Evolutionary conservation across 73 alveolate species (phyloP).

Genomic region (Chromera velia): DNA sequence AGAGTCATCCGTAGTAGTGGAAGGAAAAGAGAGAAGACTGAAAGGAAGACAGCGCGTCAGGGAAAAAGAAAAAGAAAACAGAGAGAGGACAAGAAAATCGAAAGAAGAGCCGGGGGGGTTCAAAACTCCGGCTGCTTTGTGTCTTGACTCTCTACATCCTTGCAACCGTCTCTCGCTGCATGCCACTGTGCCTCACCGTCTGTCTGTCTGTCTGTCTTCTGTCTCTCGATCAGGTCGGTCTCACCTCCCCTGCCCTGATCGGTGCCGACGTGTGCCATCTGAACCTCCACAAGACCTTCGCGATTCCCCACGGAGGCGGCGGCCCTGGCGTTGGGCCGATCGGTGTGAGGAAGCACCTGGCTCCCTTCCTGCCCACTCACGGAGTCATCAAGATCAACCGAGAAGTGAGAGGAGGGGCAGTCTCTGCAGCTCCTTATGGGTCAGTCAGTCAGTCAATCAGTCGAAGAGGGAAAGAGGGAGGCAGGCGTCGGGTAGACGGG

Average conservation of each 20-base stretch:
- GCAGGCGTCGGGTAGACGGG: neutral
- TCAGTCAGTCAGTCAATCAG: neutral
- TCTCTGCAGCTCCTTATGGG: constrained; percentile 49
- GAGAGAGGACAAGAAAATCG: too few species aligned
- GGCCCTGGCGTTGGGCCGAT: constrained; percentile 97
- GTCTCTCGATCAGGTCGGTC: too few species aligned
- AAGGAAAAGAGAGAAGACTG: too few species aligned
- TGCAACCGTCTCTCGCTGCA: too few species aligned
- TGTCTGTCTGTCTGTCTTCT: too few species aligned
- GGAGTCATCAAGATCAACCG: neutral
- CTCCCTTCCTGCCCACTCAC: constrained; percentile 36
- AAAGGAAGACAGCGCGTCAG: too few species aligned
- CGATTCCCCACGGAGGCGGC: constrained; percentile 96
- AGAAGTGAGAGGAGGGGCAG: constrained; percentile 4
- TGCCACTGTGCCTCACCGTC: too few species aligned
- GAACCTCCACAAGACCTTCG: constrained; percentile 78
- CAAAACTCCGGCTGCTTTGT: too few species aligned
- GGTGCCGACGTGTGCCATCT: constrained; percentile 82
- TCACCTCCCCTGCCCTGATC: constrained; percentile 78
- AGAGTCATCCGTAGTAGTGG: too few species aligned
- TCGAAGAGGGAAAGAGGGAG: neutral
- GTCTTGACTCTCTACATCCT: too few species aligned
- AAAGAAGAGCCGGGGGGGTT: too few species aligned
- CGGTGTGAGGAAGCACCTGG: constrained; percentile 55
- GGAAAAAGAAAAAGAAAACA: too few species aligned